These are phyloP conservation scores for Eucalyptus sideroxylon DNA, from an alignment of 345 rosid genomes.

Conservation along the genomic window DNA sequence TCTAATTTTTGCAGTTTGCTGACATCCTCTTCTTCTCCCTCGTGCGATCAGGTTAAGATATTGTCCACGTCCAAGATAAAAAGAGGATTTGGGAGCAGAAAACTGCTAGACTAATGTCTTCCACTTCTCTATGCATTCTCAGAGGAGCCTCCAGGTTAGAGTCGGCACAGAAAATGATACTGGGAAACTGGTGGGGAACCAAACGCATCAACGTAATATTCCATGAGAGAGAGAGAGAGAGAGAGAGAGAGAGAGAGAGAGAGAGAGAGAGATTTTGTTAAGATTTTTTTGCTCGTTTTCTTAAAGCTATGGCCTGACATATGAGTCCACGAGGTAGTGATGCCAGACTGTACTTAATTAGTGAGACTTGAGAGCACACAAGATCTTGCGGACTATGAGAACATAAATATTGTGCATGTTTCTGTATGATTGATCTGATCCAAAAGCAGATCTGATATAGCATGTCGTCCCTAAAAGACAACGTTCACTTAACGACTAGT, in stretches of 20 bases:
- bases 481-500: background rate
- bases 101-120: background rate
- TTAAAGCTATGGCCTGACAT: background rate
- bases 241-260: background rate
- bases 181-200: background rate
- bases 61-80: background rate
- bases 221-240: background rate
- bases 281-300: background rate
- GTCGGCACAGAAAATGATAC: background rate
- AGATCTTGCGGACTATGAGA: background rate
- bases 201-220: background rate
- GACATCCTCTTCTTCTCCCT: background rate
- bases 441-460: background rate
- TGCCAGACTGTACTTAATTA: background rate
- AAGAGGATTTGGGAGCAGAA: background rate
- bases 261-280: background rate
- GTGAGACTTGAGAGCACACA: background rate
- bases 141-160: background rate
- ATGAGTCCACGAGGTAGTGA: background rate
- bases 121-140: background rate
- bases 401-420: background rate
- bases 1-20: background rate
- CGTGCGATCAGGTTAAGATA: background rate
- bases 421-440: background rate
- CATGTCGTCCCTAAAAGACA: background rate